A percentile compares a stretch with the other conserved stretches of the same genome.
Evolutionary conservation across 305 asterid genomes (phyloP).

Genomic region (Salvia sclarea): DNA sequence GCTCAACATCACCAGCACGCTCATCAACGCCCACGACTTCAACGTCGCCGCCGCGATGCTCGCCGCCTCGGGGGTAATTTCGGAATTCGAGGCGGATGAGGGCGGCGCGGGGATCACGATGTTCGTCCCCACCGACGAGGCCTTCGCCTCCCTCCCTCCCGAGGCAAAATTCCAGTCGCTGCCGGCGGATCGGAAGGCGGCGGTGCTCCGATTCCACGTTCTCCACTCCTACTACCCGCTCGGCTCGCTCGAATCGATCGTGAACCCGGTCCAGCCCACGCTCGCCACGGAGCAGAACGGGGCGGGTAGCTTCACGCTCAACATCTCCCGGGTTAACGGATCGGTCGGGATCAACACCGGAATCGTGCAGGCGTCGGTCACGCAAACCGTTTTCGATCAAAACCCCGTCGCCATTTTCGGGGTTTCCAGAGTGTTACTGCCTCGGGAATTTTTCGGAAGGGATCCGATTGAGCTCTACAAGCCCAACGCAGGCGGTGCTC

Average conservation of each 20-base stretch:
- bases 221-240: constrained; percentile 80
- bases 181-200: constrained; percentile 67
- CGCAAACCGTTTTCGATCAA: constrained; percentile 87
- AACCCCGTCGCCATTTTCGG: constrained; percentile 91
- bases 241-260: constrained; percentile 78
- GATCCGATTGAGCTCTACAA: constrained; percentile 46
- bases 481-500: constrained; percentile 38
- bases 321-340: constrained; percentile 77
- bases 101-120: constrained; percentile 81
- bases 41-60: constrained; percentile 86
- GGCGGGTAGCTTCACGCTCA: constrained; percentile 78
- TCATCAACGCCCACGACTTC: constrained; percentile 71
- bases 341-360: constrained; percentile 80
- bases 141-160: constrained; percentile 65
- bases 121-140: constrained; percentile 73
- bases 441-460: constrained; percentile 65
- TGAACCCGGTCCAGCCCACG: constrained; percentile 88
- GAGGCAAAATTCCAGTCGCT: constrained; percentile 57
- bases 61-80: constrained; percentile 71
- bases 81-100: constrained; percentile 67
- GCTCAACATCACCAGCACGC: constrained; percentile 61
- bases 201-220: constrained; percentile 67
- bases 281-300: constrained; percentile 82
- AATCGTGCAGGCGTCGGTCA: constrained; percentile 64
- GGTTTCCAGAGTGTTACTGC: constrained; percentile 66